phyloP scores from a whole-genome alignment of 257 asterid species.

The Salvia rosmarinus region DNA sequence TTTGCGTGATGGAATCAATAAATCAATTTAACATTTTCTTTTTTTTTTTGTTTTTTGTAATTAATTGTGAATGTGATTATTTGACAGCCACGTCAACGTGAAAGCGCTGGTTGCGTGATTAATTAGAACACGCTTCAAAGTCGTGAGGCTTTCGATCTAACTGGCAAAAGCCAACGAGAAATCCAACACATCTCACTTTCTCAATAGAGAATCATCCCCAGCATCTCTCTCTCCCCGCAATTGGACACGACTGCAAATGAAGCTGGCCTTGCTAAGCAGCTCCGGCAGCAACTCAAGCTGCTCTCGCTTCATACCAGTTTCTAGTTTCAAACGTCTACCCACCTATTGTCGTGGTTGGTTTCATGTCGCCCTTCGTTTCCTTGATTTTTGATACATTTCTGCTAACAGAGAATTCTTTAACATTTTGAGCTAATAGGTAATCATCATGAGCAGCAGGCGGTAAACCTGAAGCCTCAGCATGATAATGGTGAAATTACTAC shows the following conservation, averaged over 20 bases:
- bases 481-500: conserved; percentile 31
- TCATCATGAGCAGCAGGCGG: conserved; percentile 31
- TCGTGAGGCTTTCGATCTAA: neutral
- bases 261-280: conserved; percentile 38
- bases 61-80: neutral
- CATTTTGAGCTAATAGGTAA: conserved; percentile 30
- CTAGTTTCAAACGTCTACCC: conserved; percentile 37
- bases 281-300: conserved; percentile 32
- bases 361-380: neutral
- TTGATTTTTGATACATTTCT: neutral
- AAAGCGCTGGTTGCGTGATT: neutral
- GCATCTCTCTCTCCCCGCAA: neutral
- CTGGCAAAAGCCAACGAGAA: neutral
- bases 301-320: conserved; percentile 25
- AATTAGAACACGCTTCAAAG: neutral
- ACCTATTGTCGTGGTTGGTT: conserved; percentile 37
- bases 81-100: neutral
- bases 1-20: too few relatives aligned
- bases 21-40: neutral
- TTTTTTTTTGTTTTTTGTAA: neutral
- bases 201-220: neutral
- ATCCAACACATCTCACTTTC: neutral
- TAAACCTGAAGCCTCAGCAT: conserved; percentile 31
- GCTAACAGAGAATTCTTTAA: neutral
- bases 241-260: conserved; percentile 39